Base-by-base conservation (phyloP, 805 yeast genomes). In the Starmerella stigmatis region DNA sequence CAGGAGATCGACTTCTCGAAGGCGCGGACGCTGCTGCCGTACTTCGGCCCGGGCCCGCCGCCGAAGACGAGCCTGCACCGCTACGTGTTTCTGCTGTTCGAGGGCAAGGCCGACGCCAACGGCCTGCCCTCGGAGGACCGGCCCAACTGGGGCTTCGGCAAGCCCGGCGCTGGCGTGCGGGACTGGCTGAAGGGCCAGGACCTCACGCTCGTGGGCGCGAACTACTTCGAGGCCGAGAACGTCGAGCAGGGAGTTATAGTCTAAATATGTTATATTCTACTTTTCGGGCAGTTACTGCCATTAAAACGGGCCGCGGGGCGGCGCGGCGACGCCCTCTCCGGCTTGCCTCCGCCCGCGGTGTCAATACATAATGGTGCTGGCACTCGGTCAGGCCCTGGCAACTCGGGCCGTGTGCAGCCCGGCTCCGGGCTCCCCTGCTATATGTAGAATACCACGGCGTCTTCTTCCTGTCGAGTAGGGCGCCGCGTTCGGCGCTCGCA, bases 31-130 rank as follows among this genome's bases (percentile, higher is more conserved):
- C 52, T 81, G 25, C 58, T 77, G 35, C 67, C 77, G 5, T 86
- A 86, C 63, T 59, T 66, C 54, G 94, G 94, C 0, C 95, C 96
- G 3, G 95, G 75, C 5, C 96, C 96, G n/a, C 96, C 96, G 31
- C 73, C 74, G 39, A 78, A 77, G 45, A 82, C 95, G 0, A 89
- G 94, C 12, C 74, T 79, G 58, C 96, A 88, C 67, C 77, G 96
- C 52, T 88, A 88, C 61, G 85, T 83, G 16, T 83, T 81, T 56
- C 56, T 85, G 45, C 65, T 88, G 50, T 85, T 70, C 63, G 81
- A 79, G 64, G 52, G 59, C 38, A 45, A 32, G 29, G 23, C 41
- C 37, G 44, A 45, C 15, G 32, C 48, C 38, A 45, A 47, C 22
- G 40, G 40, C 40, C 28, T 36, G 21, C 40, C 28, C 8, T 50